Evolutionary conservation across 2,329 filamentous ascomycete genomes (phyloP).

Genomic region (Neophaeococcomyces mojaviensis): DNA sequence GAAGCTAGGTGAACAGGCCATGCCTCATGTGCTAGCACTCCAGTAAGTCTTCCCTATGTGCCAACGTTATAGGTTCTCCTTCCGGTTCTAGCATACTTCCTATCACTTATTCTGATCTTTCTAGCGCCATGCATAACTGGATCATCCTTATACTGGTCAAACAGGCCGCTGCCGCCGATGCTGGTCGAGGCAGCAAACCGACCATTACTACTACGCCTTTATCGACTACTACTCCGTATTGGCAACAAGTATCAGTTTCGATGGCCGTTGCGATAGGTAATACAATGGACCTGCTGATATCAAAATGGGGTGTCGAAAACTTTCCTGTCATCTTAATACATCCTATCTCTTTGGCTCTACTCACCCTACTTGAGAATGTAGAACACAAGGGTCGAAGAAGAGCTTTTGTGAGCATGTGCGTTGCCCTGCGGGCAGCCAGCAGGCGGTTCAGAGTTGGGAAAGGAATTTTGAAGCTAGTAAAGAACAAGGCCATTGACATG

Average conservation of each 20-base stretch:
- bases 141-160: constrained; percentile 25
- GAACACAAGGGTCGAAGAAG: constrained; percentile 19
- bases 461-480: too few relatives aligned
- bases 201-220: constrained; percentile 5
- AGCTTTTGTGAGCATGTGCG: constrained; percentile 26
- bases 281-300: constrained; percentile 23
- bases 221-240: neutral
- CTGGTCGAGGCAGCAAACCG: constrained; percentile 7
- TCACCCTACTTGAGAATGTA: constrained; percentile 25
- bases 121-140: constrained; percentile 14
- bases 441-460: constrained; percentile 22
- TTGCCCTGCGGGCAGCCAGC: constrained; percentile 21
- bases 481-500: too few relatives aligned
- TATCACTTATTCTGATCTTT: constrained; percentile 18
- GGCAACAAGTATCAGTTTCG: constrained; percentile 21
- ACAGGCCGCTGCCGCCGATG: constrained; percentile 13
- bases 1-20: constrained; percentile 14
- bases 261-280: constrained; percentile 23
- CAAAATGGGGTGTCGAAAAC: constrained; percentile 27
- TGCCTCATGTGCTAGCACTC: constrained; percentile 25
- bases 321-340: constrained; percentile 28
- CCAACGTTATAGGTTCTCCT: too few relatives aligned
- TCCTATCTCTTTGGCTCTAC: constrained; percentile 26
- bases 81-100: constrained; percentile 17
- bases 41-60: too few relatives aligned